Base-by-base conservation (phyloP, 768 basidiomycete genomes). In the Russula emetica region DNA sequence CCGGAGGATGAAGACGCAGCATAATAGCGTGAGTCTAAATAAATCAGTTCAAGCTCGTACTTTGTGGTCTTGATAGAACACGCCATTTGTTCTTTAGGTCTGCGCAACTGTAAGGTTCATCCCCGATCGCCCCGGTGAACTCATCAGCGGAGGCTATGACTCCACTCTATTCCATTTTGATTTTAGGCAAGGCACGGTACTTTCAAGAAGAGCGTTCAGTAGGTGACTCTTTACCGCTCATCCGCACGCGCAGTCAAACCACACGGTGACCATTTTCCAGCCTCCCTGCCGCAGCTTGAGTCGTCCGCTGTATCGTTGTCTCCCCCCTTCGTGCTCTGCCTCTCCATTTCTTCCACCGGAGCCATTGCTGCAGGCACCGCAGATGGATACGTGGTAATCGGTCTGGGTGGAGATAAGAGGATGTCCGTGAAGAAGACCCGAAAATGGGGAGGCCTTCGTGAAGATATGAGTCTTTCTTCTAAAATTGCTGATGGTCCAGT, bases 61-160 rank as follows among this genome's bases (percentile, higher is more conserved):
- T n/a, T 32, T 62, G 28, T 54, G 34, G 47, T 22, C 22, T 14
- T 62, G 63, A 56, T 64, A 61, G 44, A 24, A 58, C n/a, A 24
- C 26, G 28, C 22, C 5, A n/a, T n/a, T 40, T 40, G 14, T 40
- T 18, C 13, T 64, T 40, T 69, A 92, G 90, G 82, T 93, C 14
- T 90, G 87, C 53, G 85, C 83, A 13, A 80, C 81, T 20, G 84
- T 88, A 44, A 82, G 77, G 63, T 92, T 90, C 71, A 83, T 93
- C 63, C 86, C 88, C 8, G 81, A 81, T 70, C 79, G 89, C 26
- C 83, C 88, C 4, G 79, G 77, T 49, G 92, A 93, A 72, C 70
- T 91, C 14, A 78, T 94, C 26, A 90, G 87, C 64, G 90, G 84
- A 6, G 91, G 91, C 2, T 92, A 88, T 69, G 92, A 94, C 68